These are phyloP conservation scores for Pseudozyma pruni DNA, from an alignment of 1,284 basidiomycete species.

Conservation along the genomic window DNA sequence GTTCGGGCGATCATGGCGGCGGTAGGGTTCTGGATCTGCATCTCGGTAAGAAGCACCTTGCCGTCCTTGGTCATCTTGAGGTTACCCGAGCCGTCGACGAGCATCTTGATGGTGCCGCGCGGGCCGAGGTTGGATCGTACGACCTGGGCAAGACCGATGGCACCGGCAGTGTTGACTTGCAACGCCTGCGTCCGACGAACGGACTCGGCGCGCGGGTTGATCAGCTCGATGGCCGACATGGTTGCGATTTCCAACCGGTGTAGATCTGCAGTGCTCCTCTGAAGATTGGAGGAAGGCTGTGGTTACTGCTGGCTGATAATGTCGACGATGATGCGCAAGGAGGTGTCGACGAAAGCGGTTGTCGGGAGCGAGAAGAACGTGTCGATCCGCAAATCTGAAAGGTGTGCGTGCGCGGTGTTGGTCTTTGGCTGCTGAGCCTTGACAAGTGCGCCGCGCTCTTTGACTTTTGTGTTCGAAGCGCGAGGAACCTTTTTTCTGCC, in stretches of 20 bases:
- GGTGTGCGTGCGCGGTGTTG: constrained; percentile 16
- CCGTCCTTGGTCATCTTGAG: constrained; percentile 99
- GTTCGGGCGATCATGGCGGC: constrained; percentile 99
- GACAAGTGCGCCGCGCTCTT: background rate
- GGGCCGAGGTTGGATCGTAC: constrained; percentile 95
- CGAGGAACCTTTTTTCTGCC: constrained; percentile 35
- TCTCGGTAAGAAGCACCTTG: constrained; percentile 97
- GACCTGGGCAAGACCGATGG: constrained; percentile 95
- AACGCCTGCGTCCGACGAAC: constrained; percentile 90
- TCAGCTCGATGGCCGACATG: constrained; percentile 67
- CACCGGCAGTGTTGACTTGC: constrained; percentile 84
- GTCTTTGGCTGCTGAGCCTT: constrained; percentile 10
- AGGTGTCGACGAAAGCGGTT: background rate
- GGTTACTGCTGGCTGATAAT: no score
- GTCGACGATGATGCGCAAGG: no score
- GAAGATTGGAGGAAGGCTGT: background rate
- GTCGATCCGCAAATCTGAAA: background rate
- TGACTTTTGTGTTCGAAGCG: constrained; percentile 38
- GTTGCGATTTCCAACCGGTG: no score
- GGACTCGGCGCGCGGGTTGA: constrained; percentile 79
- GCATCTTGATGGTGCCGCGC: constrained; percentile 88
- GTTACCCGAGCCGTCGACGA: constrained; percentile 98
- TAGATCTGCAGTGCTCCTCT: no score
- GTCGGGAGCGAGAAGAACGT: constrained; percentile 2
- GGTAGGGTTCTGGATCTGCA: constrained; percentile 98